These are phyloP conservation scores for Aurinia saxatilis DNA, from an alignment of 345 rosid genomes.

Conservation along the genomic window DNA sequence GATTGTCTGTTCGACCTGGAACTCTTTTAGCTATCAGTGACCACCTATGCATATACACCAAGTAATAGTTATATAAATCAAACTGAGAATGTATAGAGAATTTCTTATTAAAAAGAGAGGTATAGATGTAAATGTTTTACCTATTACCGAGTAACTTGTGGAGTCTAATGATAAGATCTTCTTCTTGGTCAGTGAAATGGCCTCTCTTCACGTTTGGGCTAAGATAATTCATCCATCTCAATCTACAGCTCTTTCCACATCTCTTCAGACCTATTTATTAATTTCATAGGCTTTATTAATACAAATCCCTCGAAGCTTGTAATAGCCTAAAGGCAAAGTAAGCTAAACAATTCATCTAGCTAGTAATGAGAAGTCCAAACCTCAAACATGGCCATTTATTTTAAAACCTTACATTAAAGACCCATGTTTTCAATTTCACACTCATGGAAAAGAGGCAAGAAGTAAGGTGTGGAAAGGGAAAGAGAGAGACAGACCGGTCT, in stretches of 20 bases:
- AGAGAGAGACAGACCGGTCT: constrained; percentile 25
- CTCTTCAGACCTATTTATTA: constrained; percentile 35
- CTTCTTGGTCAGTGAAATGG: constrained; percentile 39
- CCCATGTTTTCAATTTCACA: not conserved
- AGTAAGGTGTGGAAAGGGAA: not conserved
- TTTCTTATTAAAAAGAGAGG: too few species aligned
- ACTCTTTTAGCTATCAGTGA: constrained; percentile 52
- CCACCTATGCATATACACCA: constrained; percentile 33
- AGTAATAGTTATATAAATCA: not conserved
- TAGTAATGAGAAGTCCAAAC: not conserved
- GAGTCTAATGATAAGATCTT: constrained; percentile 44
- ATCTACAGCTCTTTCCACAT: constrained; percentile 53
- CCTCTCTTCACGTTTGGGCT: constrained; percentile 38
- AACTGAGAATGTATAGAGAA: not conserved
- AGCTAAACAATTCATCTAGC: not conserved
- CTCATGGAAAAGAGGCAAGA: not conserved
- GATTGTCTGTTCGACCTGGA: constrained; percentile 57
- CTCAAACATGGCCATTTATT: not conserved
- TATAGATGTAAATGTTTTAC: not conserved
- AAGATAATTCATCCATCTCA: constrained; percentile 50
- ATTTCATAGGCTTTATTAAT: not conserved
- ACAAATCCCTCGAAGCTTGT: not conserved
- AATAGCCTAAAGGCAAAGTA: too few species aligned
- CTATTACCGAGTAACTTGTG: constrained; percentile 50
- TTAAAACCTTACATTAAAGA: not conserved